A percentile compares a stretch with the other conserved stretches of the same genome.
Conservation (phyloP, 2,329 filamentous ascomycete species). For the Cryphonectria naterciae region DNA sequence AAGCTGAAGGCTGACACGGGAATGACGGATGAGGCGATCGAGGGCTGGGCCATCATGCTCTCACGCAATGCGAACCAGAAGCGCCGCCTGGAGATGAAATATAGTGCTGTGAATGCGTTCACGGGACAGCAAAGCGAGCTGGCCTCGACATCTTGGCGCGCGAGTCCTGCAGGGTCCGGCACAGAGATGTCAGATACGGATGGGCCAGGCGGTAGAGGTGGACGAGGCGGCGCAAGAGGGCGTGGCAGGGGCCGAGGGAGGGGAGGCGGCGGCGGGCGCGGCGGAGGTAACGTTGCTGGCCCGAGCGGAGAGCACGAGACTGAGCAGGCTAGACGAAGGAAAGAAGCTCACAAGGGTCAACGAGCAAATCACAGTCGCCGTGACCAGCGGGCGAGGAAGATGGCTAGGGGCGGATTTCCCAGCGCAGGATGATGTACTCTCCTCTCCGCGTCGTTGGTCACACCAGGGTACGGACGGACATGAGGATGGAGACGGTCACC, state of each 20-base stretch:
- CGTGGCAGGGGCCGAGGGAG: slow-evolving; percentile 41
- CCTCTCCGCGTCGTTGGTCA: background rate
- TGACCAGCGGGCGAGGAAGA: slow-evolving; percentile 69
- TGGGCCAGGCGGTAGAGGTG: slow-evolving; percentile 47
- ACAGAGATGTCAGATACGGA: slow-evolving; percentile 60
- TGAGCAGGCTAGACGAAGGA: slow-evolving; percentile 70
- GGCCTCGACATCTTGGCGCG: slow-evolving; percentile 67
- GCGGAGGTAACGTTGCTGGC: slow-evolving; percentile 66
- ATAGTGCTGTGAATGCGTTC: slow-evolving; percentile 55
- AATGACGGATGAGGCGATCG: slow-evolving; percentile 91
- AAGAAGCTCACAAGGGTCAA: slow-evolving; percentile 82
- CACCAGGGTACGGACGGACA: background rate
- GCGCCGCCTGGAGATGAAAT: slow-evolving; percentile 72
- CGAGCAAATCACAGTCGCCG: slow-evolving; percentile 86
- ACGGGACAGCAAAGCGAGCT: slow-evolving; percentile 69
- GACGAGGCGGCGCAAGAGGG: slow-evolving; percentile 51
- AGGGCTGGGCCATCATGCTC: slow-evolving; percentile 93
- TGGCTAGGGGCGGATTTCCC: slow-evolving; percentile 58
- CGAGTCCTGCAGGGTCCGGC: slow-evolving; percentile 56
- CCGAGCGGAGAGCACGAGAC: slow-evolving; percentile 72
- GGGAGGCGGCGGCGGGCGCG: slow-evolving; percentile 54
- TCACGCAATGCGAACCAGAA: slow-evolving; percentile 70
- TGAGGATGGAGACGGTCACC: background rate
- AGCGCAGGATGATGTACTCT: slow-evolving; percentile 22
- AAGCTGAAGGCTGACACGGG: slow-evolving; percentile 75